Conservation (phyloP, 2,329 filamentous ascomycete species). For the Xylaria sp. region DNA sequence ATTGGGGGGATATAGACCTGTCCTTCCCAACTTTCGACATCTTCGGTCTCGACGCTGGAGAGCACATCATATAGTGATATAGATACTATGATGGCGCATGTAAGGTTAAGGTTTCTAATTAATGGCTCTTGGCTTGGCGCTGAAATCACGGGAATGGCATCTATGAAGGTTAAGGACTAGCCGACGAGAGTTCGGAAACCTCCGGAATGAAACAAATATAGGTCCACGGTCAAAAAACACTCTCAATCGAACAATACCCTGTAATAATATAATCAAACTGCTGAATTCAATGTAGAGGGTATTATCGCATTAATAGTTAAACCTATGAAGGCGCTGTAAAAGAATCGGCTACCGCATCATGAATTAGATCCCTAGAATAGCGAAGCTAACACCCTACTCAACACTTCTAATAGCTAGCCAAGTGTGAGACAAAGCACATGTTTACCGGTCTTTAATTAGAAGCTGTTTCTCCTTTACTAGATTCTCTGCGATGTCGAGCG, state of each 20-base stretch:
- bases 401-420: neutral
- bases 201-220: neutral
- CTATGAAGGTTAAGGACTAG: neutral
- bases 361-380: neutral
- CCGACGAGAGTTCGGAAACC: neutral
- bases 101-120: neutral
- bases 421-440: neutral
- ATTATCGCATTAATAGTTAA: slow-evolving; percentile 3
- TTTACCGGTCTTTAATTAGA: slow-evolving; percentile 51
- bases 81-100: neutral
- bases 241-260: neutral
- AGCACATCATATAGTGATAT: slow-evolving; percentile 23
- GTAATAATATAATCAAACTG: neutral
- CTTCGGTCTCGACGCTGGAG: slow-evolving; percentile 28
- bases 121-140: neutral
- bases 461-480: slow-evolving; percentile 73
- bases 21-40: slow-evolving; percentile 22
- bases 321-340: neutral
- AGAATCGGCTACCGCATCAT: neutral
- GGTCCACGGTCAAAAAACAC: neutral
- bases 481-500: slow-evolving; percentile 63
- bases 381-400: no score
- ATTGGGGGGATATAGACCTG: slow-evolving; percentile 28
- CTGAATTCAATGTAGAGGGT: neutral
- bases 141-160: neutral